phyloP scores from a whole-genome alignment of 2,329 filamentous ascomycete genomes.

The Curvularia verruculosa region DNA sequence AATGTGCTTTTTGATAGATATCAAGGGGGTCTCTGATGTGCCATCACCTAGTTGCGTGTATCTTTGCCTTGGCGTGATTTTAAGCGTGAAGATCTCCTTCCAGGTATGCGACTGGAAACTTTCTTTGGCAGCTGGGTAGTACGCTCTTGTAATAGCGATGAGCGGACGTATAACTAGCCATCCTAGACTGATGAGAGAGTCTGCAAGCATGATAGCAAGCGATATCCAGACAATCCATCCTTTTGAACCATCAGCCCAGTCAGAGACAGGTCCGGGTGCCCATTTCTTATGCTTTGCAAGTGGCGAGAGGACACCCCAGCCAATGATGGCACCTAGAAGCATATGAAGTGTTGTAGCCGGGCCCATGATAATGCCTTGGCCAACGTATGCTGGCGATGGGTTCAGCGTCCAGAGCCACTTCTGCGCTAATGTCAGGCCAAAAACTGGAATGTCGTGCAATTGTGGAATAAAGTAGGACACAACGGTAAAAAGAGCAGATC shows the following conservation, averaged over 20 bases:
- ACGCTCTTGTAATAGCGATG: constrained; percentile 54
- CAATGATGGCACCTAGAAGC: constrained; percentile 85
- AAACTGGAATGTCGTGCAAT: constrained; percentile 83
- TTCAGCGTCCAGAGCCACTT: constrained; percentile 96
- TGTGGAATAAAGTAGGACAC: constrained; percentile 88
- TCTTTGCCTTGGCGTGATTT: constrained; percentile 42
- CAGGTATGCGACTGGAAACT: constrained; percentile 43
- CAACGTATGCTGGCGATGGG: constrained; percentile 94
- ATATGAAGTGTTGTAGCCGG: constrained; percentile 94
- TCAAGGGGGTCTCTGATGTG: constrained; percentile 28
- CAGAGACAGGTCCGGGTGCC: constrained; percentile 83
- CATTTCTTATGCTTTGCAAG: constrained; percentile 84
- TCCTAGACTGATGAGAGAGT: constrained; percentile 85
- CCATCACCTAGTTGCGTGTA: constrained; percentile 48
- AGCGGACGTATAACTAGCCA: constrained; percentile 74
- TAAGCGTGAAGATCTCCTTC: constrained; percentile 44
- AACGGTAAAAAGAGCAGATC: constrained; percentile 71
- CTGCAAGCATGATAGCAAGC: constrained; percentile 93
- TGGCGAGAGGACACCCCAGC: constrained; percentile 90
- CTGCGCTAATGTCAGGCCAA: constrained; percentile 74
- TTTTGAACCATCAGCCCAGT: constrained; percentile 93
- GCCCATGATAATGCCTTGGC: constrained; percentile 98
- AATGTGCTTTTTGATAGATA: constrained; percentile 42
- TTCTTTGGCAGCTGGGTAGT: constrained; percentile 43
- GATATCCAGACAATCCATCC: constrained; percentile 99